phyloP scores from a whole-genome alignment of 495 filamentous ascomycete species.

The Lasiosphaeria miniovina region DNA sequence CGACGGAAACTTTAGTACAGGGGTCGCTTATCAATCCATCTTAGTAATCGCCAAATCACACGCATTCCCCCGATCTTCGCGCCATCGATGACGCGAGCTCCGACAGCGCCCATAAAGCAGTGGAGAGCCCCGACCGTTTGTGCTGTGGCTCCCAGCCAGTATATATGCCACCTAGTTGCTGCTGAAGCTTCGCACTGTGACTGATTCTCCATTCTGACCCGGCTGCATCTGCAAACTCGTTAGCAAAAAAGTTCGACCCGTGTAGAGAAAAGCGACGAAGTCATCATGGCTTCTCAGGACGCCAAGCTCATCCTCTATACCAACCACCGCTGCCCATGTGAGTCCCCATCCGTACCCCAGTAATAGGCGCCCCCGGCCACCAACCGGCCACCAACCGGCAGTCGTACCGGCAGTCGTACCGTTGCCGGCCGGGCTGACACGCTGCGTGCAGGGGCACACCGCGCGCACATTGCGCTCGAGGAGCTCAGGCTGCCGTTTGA shows the following conservation, averaged over 20 bases:
- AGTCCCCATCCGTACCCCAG: conserved; percentile 1
- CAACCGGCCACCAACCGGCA: neutral
- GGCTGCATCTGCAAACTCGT: neutral
- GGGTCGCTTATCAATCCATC: conserved; percentile 5
- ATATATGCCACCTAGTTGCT: too few relatives aligned
- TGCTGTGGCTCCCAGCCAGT: too few relatives aligned
- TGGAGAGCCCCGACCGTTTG: neutral
- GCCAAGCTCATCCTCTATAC: conserved; percentile 63
- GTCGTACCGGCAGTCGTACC: too few relatives aligned
- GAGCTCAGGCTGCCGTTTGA: conserved; percentile 72
- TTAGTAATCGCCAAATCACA: neutral
- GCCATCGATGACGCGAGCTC: conserved; percentile 30
- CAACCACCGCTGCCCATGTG: conserved; percentile 70
- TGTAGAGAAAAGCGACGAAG: neutral
- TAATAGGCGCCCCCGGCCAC: too few relatives aligned
- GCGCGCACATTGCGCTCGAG: conserved; percentile 72
- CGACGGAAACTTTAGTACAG: neutral
- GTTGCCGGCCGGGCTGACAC: neutral
- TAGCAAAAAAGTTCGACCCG: neutral
- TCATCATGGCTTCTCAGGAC: conserved; percentile 31
- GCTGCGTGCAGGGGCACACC: conserved; percentile 58
- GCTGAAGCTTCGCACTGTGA: too few relatives aligned
- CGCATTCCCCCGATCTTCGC: conserved; percentile 17
- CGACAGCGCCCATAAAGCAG: neutral
- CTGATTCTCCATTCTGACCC: too few relatives aligned